Conservation (phyloP, 163 green algal species). For the Chloroidium sp. region DNA sequence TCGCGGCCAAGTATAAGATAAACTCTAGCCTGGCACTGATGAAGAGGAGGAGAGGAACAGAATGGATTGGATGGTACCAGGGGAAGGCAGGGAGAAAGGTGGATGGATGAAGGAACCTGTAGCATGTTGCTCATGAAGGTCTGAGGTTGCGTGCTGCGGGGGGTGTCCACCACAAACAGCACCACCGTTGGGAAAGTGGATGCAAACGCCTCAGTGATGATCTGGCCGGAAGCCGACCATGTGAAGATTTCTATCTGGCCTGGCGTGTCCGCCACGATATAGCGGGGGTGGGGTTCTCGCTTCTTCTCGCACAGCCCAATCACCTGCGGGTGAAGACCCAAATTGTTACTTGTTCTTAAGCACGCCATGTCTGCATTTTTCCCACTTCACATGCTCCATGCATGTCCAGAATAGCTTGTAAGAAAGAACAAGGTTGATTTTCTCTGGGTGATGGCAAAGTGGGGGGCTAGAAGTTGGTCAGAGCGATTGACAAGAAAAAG, state of each 20-base stretch:
- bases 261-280: slow-evolving; percentile 91
- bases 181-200: slow-evolving; percentile 71
- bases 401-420: no score
- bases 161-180: slow-evolving; percentile 88
- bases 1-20: no score
- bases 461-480: no score
- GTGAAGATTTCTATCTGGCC: slow-evolving; percentile 99
- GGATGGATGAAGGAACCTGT: slow-evolving; percentile 38
- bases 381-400: no score
- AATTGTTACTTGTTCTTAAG: no score
- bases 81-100: background rate
- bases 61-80: no score
- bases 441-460: no score
- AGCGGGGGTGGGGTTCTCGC: slow-evolving; percentile 58
- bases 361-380: no score
- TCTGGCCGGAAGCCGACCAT: slow-evolving; percentile 78
- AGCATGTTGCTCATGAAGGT: slow-evolving; percentile 99
- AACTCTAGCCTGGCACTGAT: no score
- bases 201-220: slow-evolving; percentile 88
- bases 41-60: no score
- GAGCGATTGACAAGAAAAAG: no score
- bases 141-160: slow-evolving; percentile 57
- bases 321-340: slow-evolving; percentile 39
- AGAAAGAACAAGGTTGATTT: no score
- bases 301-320: slow-evolving; percentile 69